A percentile compares a stretch with the other conserved stretches of the same genome.
Evolutionary conservation across 2,329 filamentous ascomycete genomes (phyloP).

Genomic region (Herpotrichia juniperi): DNA sequence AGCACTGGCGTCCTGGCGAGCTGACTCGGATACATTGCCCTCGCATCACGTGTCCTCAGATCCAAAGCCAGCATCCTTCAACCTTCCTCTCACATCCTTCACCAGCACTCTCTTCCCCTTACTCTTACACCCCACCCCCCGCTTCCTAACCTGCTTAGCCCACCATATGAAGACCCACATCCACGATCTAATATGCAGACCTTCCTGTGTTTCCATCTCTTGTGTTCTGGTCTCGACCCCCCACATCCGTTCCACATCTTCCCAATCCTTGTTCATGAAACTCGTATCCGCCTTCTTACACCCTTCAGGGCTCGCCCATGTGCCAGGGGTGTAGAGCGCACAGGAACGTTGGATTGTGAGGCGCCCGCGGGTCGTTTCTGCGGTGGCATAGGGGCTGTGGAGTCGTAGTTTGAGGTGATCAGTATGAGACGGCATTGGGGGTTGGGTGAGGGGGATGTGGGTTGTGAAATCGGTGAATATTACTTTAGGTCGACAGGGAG

Average conservation of each 20-base stretch:
- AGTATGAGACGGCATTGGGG: neutral
- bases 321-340: neutral
- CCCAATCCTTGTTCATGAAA: neutral
- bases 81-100: no score
- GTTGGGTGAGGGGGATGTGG: neutral
- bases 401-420: neutral
- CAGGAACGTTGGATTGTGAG: neutral
- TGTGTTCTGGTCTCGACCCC: neutral
- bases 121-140: neutral
- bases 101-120: neutral
- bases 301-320: neutral
- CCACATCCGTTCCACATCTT: neutral
- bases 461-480: neutral
- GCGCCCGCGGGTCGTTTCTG: neutral
- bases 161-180: neutral
- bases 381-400: neutral
- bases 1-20: no score
- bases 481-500: neutral
- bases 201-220: neutral
- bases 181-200: neutral
- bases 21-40: no score
- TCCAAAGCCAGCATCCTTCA: no score
- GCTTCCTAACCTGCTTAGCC: neutral
- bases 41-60: no score
- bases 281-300: neutral